phyloP scores from a whole-genome alignment of 768 basidiomycete genomes.

The Leucocoprinus sp. region DNA sequence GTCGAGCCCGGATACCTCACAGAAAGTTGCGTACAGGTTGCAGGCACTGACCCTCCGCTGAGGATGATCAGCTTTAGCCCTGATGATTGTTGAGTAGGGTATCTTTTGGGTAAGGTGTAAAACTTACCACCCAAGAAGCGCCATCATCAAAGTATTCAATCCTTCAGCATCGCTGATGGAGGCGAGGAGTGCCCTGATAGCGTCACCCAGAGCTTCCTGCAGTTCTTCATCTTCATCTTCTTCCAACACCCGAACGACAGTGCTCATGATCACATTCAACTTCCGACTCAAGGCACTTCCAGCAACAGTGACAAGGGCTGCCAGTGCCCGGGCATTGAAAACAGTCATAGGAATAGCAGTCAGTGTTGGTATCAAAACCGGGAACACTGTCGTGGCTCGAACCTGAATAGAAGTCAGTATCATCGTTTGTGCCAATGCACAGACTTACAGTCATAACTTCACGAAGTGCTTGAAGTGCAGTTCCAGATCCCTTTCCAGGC shows the following conservation, averaged over 20 bases:
- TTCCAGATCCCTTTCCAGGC: constrained; percentile 90
- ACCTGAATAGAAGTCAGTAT: constrained; percentile 42
- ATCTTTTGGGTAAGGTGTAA: constrained; percentile 2
- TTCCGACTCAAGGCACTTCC: constrained; percentile 84
- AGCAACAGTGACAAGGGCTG: constrained; percentile 88
- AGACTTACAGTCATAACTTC: constrained; percentile 87
- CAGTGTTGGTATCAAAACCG: constrained; percentile 89
- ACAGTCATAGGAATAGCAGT: constrained; percentile 86
- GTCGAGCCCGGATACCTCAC: constrained; percentile 76
- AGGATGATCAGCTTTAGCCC: constrained; percentile 73
- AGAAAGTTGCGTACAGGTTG: constrained; percentile 73
- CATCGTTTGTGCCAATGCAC: neutral
- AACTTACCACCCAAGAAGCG: constrained; percentile 79
- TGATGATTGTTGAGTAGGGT: constrained; percentile 21
- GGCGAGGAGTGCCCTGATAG: constrained; percentile 62
- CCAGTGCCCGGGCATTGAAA: constrained; percentile 90
- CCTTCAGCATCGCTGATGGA: constrained; percentile 86
- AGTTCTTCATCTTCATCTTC: constrained; percentile 65
- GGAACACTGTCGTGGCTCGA: constrained; percentile 93
- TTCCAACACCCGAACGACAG: constrained; percentile 75
- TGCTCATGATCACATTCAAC: constrained; percentile 66
- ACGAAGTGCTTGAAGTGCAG: constrained; percentile 83
- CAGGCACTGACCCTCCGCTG: constrained; percentile 72
- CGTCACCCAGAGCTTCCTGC: constrained; percentile 59
- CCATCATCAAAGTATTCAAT: constrained; percentile 80